phyloP scores from a whole-genome alignment of 2,329 filamentous ascomycete genomes.

The Cladosporium cucumerinum region DNA sequence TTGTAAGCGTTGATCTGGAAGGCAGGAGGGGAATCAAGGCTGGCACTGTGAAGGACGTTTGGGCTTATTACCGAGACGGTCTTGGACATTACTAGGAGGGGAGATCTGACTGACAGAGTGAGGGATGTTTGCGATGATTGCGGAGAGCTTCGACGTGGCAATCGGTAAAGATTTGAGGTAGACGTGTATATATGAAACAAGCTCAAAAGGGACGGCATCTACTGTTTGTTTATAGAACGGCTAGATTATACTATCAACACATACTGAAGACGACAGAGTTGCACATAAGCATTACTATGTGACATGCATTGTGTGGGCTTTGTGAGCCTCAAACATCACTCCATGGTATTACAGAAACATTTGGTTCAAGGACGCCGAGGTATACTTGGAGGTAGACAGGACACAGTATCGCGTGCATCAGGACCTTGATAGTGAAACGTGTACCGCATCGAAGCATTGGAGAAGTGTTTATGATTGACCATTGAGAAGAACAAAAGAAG shows the following conservation, averaged over 20 bases:
- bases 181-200: not conserved
- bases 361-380: not conserved
- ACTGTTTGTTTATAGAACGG: no score
- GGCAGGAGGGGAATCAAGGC: constrained; percentile 10
- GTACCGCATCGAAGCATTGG: not conserved
- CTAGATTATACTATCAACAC: no score
- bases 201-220: not conserved
- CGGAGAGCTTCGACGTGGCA: not conserved
- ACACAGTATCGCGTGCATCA: not conserved
- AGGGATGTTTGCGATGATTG: not conserved
- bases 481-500: not conserved
- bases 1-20: not conserved
- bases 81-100: not conserved
- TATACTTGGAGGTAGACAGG: not conserved
- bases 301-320: not conserved
- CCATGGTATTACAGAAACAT: not conserved
- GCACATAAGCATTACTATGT: not conserved
- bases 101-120: not conserved
- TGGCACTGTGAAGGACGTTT: constrained; percentile 8
- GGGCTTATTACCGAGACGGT: not conserved
- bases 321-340: not conserved
- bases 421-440: not conserved
- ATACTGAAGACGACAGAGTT: no score
- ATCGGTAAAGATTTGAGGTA: not conserved
- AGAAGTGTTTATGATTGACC: not conserved